Conservation (phyloP, 116 monocot genomes). For the Papilionanthe hybrid region DNA sequence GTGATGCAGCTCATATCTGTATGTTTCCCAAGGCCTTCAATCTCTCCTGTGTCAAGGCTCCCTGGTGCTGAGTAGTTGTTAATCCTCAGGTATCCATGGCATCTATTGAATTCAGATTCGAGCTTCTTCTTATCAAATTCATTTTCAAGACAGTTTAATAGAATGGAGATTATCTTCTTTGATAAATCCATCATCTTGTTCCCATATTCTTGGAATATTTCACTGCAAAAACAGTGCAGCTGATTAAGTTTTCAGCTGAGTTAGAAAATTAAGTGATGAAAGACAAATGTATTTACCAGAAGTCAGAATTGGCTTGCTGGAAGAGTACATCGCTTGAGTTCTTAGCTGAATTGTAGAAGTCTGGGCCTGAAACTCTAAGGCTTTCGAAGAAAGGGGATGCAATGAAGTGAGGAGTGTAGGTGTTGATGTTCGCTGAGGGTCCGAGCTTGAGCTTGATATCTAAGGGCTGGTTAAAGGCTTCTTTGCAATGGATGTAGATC, state of each 20-base stretch:
- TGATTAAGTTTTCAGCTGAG: neutral
- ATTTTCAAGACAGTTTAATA: constrained; percentile 31
- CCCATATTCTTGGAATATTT: constrained; percentile 30
- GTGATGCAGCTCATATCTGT: constrained; percentile 63
- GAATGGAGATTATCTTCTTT: constrained; percentile 18
- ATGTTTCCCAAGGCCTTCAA: constrained; percentile 54
- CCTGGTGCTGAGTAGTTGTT: constrained; percentile 30
- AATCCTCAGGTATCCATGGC: constrained; percentile 51
- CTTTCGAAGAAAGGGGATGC: constrained; percentile 54
- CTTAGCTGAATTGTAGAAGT: constrained; percentile 37
- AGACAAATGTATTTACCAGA: constrained; percentile 17
- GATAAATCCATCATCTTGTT: constrained; percentile 37
- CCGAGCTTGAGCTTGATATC: constrained; percentile 41
- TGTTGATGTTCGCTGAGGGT: constrained; percentile 20
- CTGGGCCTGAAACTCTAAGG: constrained; percentile 41
- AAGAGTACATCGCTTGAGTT: constrained; percentile 30
- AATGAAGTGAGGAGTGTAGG: constrained; percentile 44
- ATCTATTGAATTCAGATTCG: constrained; percentile 30
- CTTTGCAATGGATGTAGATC: constrained; percentile 9
- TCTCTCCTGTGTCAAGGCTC: constrained; percentile 4
- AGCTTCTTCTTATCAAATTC: constrained; percentile 18
- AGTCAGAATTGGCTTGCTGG: constrained; percentile 14
- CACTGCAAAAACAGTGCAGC: constrained; percentile 10
- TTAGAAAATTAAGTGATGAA: neutral
- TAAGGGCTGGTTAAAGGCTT: constrained; percentile 21